Base-by-base conservation (phyloP, 2,329 filamentous ascomycete genomes). In the Cylindrodendrum hubeiense region DNA sequence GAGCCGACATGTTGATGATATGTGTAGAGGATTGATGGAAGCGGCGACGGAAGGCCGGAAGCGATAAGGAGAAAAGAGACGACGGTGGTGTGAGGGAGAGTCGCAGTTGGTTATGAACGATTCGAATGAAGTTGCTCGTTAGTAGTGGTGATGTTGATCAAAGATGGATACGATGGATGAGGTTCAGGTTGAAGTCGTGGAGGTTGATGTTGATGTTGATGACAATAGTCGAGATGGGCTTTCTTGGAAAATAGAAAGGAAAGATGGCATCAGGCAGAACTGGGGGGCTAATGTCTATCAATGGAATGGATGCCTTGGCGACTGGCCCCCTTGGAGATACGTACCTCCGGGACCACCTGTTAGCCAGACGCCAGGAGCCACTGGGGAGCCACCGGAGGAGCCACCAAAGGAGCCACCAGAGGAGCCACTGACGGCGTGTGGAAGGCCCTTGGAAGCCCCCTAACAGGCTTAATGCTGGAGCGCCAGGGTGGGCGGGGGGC, bases 1-100 rank as follows among this genome's bases (percentile, higher is more conserved):
- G 78, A 68, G 75, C 75, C 75, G 80, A 79, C 80, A 82, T 82
- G 55, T 65, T 75, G 66, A 46, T 49, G 65, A 43, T 69, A 63
- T 59, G 39, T 37, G n/a, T 47, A 63, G 15, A 49, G 47, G 46
- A 37, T 28, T 44, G 55, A 53, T 64, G 53, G 43, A 49, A 56
- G 63, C 60, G 66, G 63, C 66, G 57, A 65, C 24, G 63, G 58
- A 58, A 53, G 53, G 56, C 50, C 30, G 51, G 22, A 21, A 65
- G 51, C 41, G 59, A 12, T 2, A 26, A 26, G 21, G 37, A 62
- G 65, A 55, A 57, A 61, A 53, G 62, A 58, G 44, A 52, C 34
- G 64, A 49, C 41, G 47, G 26, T 63, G 17, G 47, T 10, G 19
- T 21, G 47, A 21, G 12, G n/a, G 10, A 12, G n/a, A 50, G 47